Evolutionary conservation across 352 stramenopile genomes (phyloP).

Genomic region (Phytopythium kandeliae): DNA sequence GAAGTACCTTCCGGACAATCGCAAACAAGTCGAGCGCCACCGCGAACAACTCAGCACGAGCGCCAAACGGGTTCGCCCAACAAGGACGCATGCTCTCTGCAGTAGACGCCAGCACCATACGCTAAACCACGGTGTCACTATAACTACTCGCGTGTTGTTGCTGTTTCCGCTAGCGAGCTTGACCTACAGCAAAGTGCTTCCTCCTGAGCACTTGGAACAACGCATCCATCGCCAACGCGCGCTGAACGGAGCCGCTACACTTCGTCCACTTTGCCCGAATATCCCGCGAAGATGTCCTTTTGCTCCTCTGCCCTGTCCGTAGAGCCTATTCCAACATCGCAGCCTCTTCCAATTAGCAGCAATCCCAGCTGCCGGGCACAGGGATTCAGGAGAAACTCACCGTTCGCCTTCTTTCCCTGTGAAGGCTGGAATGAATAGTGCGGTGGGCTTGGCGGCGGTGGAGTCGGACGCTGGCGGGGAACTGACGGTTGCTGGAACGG

Average conservation of each 20-base stretch:
- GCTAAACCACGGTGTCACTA: too few relatives aligned
- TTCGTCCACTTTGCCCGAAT: constrained; percentile 61
- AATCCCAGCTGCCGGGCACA: too few relatives aligned
- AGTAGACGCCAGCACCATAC: background rate
- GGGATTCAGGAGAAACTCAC: constrained; percentile 8
- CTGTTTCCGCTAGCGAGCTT: too few relatives aligned
- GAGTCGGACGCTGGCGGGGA: constrained; percentile 31
- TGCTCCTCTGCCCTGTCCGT: constrained; percentile 38
- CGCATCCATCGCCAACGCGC: too few relatives aligned
- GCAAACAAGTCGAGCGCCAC: background rate
- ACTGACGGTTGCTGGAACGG: constrained; percentile 34
- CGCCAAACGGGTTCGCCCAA: background rate
- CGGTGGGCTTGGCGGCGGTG: constrained; percentile 45
- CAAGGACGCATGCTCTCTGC: background rate
- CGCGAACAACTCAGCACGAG: background rate
- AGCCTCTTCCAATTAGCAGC: background rate
- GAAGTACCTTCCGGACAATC: background rate
- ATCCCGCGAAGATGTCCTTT: constrained; percentile 66
- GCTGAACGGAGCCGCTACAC: constrained; percentile 40
- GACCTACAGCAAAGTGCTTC: too few relatives aligned
- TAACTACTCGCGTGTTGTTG: too few relatives aligned
- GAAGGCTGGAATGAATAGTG: constrained; percentile 77
- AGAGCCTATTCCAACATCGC: constrained; percentile 3
- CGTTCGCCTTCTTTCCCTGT: constrained; percentile 19
- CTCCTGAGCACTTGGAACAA: too few relatives aligned